These are phyloP conservation scores for Cladosporium sp. DNA, from an alignment of 2,329 filamentous ascomycete genomes.

Conservation along the genomic window DNA sequence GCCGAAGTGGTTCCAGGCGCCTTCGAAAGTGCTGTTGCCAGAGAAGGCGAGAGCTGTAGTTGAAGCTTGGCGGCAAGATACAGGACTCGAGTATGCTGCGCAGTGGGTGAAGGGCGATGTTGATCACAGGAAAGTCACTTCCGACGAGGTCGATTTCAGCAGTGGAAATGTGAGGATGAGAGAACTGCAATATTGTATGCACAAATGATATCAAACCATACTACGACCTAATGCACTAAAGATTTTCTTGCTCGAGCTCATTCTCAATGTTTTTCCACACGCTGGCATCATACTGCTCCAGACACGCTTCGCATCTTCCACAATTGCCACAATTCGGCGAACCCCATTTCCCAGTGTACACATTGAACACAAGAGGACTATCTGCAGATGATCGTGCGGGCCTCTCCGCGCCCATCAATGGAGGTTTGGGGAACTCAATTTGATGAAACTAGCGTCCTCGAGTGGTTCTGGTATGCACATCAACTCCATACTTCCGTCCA, in stretches of 20 bases:
- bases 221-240: too few relatives aligned
- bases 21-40: constrained; percentile 25
- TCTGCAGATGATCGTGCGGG: background rate
- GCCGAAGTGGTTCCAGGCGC: constrained; percentile 43
- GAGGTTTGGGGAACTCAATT: background rate
- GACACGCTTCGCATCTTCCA: background rate
- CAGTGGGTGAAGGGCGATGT: constrained; percentile 27
- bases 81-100: constrained; percentile 23
- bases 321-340: background rate
- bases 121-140: constrained; percentile 26
- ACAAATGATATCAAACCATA: background rate
- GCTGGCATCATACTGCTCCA: background rate
- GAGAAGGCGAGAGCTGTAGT: constrained; percentile 21
- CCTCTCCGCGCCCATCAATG: background rate
- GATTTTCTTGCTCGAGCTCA: background rate
- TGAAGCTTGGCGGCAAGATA: constrained; percentile 24
- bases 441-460: background rate
- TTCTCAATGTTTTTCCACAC: background rate
- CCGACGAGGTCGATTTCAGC: constrained; percentile 26
- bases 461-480: background rate
- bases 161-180: constrained; percentile 22
- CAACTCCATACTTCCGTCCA: background rate
- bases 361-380: background rate
- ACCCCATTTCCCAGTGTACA: background rate
- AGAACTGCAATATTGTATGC: constrained; percentile 25